These are phyloP conservation scores for Phytophthora boehmeriae DNA, from an alignment of 352 stramenopile genomes.

Conservation along the genomic window DNA sequence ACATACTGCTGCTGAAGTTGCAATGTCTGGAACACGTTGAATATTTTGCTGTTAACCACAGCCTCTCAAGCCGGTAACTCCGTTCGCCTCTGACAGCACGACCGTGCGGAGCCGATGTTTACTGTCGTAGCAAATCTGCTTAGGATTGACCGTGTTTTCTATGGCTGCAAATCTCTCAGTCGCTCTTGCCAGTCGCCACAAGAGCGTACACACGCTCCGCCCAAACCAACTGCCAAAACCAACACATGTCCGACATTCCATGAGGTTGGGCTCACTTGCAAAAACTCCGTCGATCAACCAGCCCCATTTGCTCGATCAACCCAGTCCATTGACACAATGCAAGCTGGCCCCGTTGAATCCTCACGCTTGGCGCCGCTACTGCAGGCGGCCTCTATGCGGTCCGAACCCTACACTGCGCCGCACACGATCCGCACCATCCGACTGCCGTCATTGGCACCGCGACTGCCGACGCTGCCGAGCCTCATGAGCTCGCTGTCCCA, in stretches of 20 bases:
- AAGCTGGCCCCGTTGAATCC: slow-evolving; percentile 25
- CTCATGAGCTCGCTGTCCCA: slow-evolving; percentile 38
- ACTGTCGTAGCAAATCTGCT: slow-evolving; percentile 17
- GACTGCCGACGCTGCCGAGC: slow-evolving; percentile 34
- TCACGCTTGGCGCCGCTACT: slow-evolving; percentile 34
- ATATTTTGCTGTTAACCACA: no score
- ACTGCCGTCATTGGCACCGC: slow-evolving; percentile 41
- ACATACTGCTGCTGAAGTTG: no score
- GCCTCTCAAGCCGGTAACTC: not conserved
- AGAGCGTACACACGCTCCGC: slow-evolving; percentile 7
- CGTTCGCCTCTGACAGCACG: no score
- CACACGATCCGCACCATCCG: slow-evolving; percentile 34
- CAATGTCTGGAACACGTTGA: no score
- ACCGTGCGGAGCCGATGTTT: slow-evolving; percentile 11
- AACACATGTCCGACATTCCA: slow-evolving; percentile 5
- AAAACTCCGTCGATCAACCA: slow-evolving; percentile 14
- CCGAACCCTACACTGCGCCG: slow-evolving; percentile 23
- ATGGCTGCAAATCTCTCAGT: slow-evolving; percentile 22
- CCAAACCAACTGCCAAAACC: slow-evolving; percentile 8
- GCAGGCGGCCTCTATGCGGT: slow-evolving; percentile 24
- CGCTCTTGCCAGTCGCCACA: slow-evolving; percentile 38
- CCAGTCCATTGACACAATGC: slow-evolving; percentile 14
- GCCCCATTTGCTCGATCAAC: not conserved
- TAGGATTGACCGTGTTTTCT: slow-evolving; percentile 21
- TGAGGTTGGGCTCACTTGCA: slow-evolving; percentile 19